These are phyloP conservation scores for Podospora comata DNA, from an alignment of 495 filamentous ascomycete genomes.

Conservation along the genomic window DNA sequence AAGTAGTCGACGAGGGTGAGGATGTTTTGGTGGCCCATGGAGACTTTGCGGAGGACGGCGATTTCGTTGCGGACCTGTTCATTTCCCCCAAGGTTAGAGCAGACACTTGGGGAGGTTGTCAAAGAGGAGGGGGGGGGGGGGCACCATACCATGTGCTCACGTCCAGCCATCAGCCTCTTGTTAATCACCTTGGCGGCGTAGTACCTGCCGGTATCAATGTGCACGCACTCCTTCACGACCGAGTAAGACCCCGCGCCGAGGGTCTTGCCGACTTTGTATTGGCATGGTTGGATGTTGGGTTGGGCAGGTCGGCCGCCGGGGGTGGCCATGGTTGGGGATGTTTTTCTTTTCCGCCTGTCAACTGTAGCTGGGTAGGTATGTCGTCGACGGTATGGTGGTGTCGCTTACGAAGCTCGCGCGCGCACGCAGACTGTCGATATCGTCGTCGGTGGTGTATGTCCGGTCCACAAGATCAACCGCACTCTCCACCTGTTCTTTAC, in stretches of 20 bases:
- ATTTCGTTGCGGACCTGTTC: slow-evolving; percentile 88
- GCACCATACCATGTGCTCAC: slow-evolving; percentile 88
- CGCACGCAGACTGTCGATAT: neutral
- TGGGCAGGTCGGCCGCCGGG: slow-evolving; percentile 30
- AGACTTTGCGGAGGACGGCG: slow-evolving; percentile 90
- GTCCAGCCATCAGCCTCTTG: slow-evolving; percentile 93
- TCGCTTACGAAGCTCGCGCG: neutral
- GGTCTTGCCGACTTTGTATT: slow-evolving; percentile 99
- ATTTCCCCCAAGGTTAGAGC: no score
- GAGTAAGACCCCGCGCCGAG: slow-evolving; percentile 95
- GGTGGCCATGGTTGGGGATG: slow-evolving; percentile 30
- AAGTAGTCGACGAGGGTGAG: slow-evolving; percentile 98
- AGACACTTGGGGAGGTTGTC: no score
- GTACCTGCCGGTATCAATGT: slow-evolving; percentile 95
- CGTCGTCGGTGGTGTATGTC: neutral
- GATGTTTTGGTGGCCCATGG: slow-evolving; percentile 98
- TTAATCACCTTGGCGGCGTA: slow-evolving; percentile 99
- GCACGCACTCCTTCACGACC: slow-evolving; percentile 99
- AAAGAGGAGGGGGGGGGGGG: neutral
- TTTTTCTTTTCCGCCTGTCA: neutral
- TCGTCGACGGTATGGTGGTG: neutral
- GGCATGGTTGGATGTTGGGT: slow-evolving; percentile 53
- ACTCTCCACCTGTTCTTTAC: neutral
- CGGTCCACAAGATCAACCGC: neutral
- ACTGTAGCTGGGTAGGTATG: neutral